These are phyloP conservation scores for Kalmanozyma brasiliensis DNA, from an alignment of 1,284 basidiomycete species.

Conservation along the genomic window DNA sequence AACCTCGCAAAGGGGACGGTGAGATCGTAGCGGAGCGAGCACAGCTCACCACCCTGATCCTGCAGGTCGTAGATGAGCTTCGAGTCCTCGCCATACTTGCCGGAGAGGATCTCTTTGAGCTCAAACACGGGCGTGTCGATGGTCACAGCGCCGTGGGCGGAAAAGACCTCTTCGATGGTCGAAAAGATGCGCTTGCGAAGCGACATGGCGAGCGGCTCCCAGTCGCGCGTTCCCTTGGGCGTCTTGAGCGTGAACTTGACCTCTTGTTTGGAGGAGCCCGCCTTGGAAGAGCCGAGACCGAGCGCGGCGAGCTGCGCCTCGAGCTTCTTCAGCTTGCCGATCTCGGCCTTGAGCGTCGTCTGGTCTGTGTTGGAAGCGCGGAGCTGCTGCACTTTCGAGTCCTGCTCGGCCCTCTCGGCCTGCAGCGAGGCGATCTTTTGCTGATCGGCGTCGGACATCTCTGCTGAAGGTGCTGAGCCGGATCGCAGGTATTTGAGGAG, in stretches of 20 bases:
- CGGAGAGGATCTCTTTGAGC: conserved; percentile 91
- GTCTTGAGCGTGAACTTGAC: conserved; percentile 66
- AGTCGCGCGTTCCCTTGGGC: conserved; percentile 90
- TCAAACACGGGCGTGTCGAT: conserved; percentile 99
- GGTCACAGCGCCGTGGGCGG: conserved; percentile 87
- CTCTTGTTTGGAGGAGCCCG: conserved; percentile 41
- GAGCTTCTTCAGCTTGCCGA: conserved; percentile 53
- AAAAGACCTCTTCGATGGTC: conserved; percentile 88
- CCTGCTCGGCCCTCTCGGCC: conserved; percentile 52
- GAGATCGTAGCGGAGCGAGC: conserved; percentile 93
- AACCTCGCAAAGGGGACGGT: conserved; percentile 94
- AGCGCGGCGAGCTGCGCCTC: conserved; percentile 53
- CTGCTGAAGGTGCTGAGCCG: neutral
- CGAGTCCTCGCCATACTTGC: conserved; percentile 86
- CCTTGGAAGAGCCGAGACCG: conserved; percentile 32
- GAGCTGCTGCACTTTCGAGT: conserved; percentile 56
- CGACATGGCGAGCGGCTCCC: conserved; percentile 92
- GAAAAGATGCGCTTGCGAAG: conserved; percentile 89
- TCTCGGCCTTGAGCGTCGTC: conserved; percentile 48
- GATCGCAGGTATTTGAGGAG: conserved; percentile 23
- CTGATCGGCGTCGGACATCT: conserved; percentile 31
- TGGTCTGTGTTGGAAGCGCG: conserved; percentile 45
- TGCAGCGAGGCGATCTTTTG: conserved; percentile 39
- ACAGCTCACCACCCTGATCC: conserved; percentile 98
- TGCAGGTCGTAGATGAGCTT: conserved; percentile 98